These are phyloP conservation scores for Amoeboaphelidium protococcarum DNA, from an alignment of 371 early-diverging fungal species.

Conservation along the genomic window DNA sequence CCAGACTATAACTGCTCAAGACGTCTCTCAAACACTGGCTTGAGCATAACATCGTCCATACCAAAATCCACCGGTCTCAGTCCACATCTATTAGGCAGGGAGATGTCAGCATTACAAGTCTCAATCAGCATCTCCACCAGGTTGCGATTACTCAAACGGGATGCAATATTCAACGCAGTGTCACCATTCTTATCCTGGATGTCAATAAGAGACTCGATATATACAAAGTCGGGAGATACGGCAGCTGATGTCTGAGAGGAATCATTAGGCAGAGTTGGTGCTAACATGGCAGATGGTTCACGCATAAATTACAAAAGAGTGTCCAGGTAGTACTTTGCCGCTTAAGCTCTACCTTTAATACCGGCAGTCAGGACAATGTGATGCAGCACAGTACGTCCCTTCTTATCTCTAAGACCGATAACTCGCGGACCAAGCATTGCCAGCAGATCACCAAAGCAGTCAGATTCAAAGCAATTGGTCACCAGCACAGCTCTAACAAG, in stretches of 20 bases:
- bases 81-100: constrained; percentile 45
- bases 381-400: constrained; percentile 66
- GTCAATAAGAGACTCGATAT: constrained; percentile 38
- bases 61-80: constrained; percentile 18
- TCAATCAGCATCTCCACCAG: constrained; percentile 42
- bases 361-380: constrained; percentile 59
- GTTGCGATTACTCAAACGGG: constrained; percentile 40
- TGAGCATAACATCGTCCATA: constrained; percentile 8
- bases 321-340: constrained; percentile 65
- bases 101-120: constrained; percentile 39
- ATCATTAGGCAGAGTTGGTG: constrained; percentile 11
- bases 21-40: constrained; percentile 1
- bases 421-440: constrained; percentile 44
- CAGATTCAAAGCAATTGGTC: constrained; percentile 57
- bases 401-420: constrained; percentile 35
- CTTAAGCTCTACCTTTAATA: constrained; percentile 36
- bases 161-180: constrained; percentile 67
- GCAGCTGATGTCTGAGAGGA: constrained; percentile 4
- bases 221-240: not conserved
- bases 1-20: no score
- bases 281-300: constrained; percentile 17
- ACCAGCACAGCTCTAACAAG: constrained; percentile 65
- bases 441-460: constrained; percentile 47
- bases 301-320: constrained; percentile 35
- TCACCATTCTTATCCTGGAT: constrained; percentile 64